Base-by-base conservation (phyloP, 108 stramenopile species). In the Skeletonema potamos region DNA sequence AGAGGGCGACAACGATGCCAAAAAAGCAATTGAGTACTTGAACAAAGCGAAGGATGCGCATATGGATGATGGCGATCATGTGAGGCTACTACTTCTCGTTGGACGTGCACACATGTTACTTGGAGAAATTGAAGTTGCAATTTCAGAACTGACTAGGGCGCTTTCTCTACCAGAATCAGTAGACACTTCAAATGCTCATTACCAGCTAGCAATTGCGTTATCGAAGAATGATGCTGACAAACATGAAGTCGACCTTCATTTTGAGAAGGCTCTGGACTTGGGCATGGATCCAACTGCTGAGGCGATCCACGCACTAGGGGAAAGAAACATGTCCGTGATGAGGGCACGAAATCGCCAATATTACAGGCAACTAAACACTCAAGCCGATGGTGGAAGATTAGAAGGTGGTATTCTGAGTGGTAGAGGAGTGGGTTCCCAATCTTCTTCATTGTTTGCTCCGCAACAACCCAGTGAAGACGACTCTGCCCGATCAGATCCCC, bases 351-450 rank as follows among this genome's bases (percentile, higher is more conserved):
- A 77, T 59, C 82, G 82, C n/a, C 66, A 67, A 54, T 63, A 82
- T 30, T 78, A 70, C 57, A 82, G 59, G 33, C 64, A 43, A 37
- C 59, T 56, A 30, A 8, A 66, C 54, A 64, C 60, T 29, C 46
- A 55, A 15, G 66, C 36, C 3, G 13, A 41, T 4, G 20, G 66
- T 33, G 67, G 26, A 6, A 18, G 48, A 12, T 22, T 66, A 51
- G 43, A 66, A 32, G 72, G 76, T 27, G 82, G 82, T 33, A 69
- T 82, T 18, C 73, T 77, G 72, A 68, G 73, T 58, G 82, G 82
- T 4, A 67, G 71, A n/a, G 76, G 76, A 10, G 76, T 77, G 26
- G 66, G 76, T 20, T 68, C 76, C n/a, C 48, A 63, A 24, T 65
- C 72, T 46, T 66, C 70, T 7, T 74, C 73, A 24, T 55, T 73